Evolutionary conservation across 148 eudicot species (phyloP).

Genomic region (Silene latifolia): DNA sequence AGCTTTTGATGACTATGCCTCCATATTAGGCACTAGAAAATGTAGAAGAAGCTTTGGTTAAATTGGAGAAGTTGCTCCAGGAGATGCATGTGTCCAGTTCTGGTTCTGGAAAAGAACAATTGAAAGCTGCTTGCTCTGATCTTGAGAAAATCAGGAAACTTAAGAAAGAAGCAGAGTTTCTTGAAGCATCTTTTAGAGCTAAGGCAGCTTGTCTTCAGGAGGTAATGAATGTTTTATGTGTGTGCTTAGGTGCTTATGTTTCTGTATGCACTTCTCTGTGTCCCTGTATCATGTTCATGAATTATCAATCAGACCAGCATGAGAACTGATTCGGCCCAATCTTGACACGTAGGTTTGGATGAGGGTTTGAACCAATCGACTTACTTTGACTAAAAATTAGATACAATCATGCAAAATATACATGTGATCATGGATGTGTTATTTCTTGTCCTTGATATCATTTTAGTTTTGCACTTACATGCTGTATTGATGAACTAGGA

Average conservation of each 20-base stretch:
- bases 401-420: not conserved
- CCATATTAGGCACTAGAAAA: conserved; percentile 77
- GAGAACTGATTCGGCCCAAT: not conserved
- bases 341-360: too few relatives aligned
- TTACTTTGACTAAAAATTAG: not conserved
- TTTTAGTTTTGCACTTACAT: conserved; percentile 18
- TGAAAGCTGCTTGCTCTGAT: conserved; percentile 98
- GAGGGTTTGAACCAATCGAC: too few relatives aligned
- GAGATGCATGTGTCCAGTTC: conserved; percentile 91
- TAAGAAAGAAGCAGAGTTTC: conserved; percentile 98
- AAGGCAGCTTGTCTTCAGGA: conserved; percentile 90
- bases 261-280: not conserved
- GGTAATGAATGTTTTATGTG: conserved; percentile 36
- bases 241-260: not conserved
- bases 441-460: not conserved
- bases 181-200: conserved; percentile 96
- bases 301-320: not conserved
- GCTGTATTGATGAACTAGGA: conserved; percentile 40
- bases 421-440: not conserved
- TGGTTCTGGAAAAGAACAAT: conserved; percentile 83
- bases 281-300: not conserved
- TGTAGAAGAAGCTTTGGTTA: conserved; percentile 87
- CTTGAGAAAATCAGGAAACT: conserved; percentile 91
- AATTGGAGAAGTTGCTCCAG: conserved; percentile 83
- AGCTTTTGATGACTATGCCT: conserved; percentile 16